Conservation (phyloP, 345 rosid species). For the Murraya koenigii region DNA sequence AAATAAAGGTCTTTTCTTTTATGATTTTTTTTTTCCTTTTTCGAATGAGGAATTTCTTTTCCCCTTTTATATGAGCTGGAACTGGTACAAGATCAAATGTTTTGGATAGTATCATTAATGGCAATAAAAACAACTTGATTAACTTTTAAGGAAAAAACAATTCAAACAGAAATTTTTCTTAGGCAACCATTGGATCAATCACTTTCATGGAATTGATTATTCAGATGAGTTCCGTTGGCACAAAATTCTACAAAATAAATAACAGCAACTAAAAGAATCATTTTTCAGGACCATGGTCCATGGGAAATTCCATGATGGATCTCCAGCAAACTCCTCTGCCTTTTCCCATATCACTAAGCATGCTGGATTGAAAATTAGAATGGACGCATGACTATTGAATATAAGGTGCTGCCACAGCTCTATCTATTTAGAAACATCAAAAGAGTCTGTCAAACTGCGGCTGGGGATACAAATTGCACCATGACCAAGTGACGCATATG, state of each 20-base stretch:
- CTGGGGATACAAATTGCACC: constrained; percentile 32
- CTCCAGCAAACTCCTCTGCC: not conserved
- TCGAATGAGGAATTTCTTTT: too few relatives aligned
- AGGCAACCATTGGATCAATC: not conserved
- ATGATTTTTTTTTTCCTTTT: too few relatives aligned
- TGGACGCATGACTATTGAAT: not conserved
- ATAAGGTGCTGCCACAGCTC: constrained; percentile 11
- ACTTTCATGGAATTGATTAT: not conserved
- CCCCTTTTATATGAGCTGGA: too few relatives aligned
- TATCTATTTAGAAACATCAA: constrained; percentile 7
- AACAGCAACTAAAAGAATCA: not conserved
- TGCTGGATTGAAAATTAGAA: not conserved
- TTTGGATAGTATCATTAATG: not conserved
- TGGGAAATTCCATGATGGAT: not conserved
- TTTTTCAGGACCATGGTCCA: not conserved
- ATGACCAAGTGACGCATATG: constrained; percentile 40
- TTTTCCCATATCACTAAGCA: not conserved
- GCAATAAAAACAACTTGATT: not conserved
- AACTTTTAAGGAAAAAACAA: not conserved
- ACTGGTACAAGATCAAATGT: not conserved
- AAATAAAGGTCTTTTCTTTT: not conserved
- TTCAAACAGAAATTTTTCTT: not conserved
- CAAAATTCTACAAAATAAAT: not conserved
- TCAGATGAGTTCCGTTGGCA: not conserved
- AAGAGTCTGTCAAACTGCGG: constrained; percentile 21